Conservation (phyloP, 768 basidiomycete species). For the Leccinum longicurvipes region DNA sequence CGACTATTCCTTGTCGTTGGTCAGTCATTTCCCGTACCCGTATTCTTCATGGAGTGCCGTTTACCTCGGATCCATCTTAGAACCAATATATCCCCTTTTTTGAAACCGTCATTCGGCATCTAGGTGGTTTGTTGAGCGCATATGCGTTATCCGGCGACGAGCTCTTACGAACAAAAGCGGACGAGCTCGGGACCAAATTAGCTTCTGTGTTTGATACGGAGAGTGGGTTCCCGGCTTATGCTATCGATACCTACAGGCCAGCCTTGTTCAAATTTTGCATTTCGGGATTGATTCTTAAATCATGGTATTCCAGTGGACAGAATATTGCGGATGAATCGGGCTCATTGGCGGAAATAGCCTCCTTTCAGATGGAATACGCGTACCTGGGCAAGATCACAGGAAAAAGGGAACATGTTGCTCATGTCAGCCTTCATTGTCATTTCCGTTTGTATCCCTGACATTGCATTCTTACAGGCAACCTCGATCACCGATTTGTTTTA, state of each 20-base stretch:
- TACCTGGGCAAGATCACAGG: constrained; percentile 80
- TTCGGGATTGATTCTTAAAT: neutral
- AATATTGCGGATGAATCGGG: constrained; percentile 21
- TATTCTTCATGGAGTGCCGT: neutral
- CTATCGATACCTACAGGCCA: constrained; percentile 64
- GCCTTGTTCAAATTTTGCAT: constrained; percentile 9
- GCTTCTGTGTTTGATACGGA: constrained; percentile 68
- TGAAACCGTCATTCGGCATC: constrained; percentile 89
- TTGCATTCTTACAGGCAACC: constrained; percentile 37
- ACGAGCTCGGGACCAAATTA: constrained; percentile 68
- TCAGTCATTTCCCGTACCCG: constrained; percentile 27
- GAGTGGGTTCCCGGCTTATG: constrained; percentile 66
- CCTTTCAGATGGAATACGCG: constrained; percentile 78
- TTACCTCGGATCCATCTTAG: constrained; percentile 6
- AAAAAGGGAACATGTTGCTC: constrained; percentile 57
- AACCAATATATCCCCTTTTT: constrained; percentile 36
- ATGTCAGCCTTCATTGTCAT: constrained; percentile 35
- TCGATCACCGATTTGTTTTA: constrained; percentile 46
- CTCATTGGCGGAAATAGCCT: constrained; percentile 73
- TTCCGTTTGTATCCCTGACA: neutral
- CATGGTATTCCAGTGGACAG: neutral
- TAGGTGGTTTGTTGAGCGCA: constrained; percentile 82
- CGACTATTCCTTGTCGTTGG: constrained; percentile 47
- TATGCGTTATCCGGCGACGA: constrained; percentile 69
- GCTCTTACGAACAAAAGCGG: constrained; percentile 63